These are phyloP conservation scores for Saccharomycopsis sp. DNA, from an alignment of 805 yeast genomes.

Conservation along the genomic window DNA sequence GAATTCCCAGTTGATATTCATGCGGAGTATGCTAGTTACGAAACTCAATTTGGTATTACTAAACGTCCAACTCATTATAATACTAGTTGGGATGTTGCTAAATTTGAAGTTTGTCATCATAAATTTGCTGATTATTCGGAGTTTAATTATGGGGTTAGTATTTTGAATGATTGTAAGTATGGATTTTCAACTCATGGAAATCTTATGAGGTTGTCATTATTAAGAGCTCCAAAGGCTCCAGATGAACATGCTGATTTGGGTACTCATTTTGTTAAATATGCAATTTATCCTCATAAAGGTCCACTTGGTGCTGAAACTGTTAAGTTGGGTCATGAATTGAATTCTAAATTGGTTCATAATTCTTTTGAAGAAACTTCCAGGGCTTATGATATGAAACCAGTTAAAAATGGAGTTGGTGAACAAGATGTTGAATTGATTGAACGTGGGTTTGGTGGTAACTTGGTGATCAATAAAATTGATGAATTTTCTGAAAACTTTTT, in stretches of 20 bases:
- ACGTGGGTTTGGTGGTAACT: constrained; percentile 18
- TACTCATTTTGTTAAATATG: constrained; percentile 69
- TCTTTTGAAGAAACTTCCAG: constrained; percentile 1
- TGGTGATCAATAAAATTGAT: constrained; percentile 23
- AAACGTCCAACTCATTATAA: constrained; percentile 90
- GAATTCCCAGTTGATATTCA: constrained; percentile 87
- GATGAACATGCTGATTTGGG: constrained; percentile 96
- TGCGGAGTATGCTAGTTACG: constrained; percentile 73
- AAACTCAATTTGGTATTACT: constrained; percentile 89
- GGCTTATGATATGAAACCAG: constrained; percentile 8
- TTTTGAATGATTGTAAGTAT: constrained; percentile 77
- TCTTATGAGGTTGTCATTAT: constrained; percentile 70
- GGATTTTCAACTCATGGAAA: constrained; percentile 95
- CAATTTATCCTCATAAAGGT: constrained; percentile 75
- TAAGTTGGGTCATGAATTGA: constrained; percentile 69
- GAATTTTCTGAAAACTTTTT: constrained; percentile 19
- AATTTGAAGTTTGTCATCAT: constrained; percentile 92
- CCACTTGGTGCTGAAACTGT: constrained; percentile 54
- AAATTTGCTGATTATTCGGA: constrained; percentile 90
- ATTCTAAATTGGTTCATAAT: constrained; percentile 32
- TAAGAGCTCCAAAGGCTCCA: constrained; percentile 90
- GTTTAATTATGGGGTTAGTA: constrained; percentile 73
- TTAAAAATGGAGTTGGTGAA: constrained; percentile 11
- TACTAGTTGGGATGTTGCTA: constrained; percentile 94
- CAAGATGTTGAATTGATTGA: constrained; percentile 19